phyloP scores from a whole-genome alignment of 2,329 filamentous ascomycete species.

The Drechslerella stenobrocha region DNA sequence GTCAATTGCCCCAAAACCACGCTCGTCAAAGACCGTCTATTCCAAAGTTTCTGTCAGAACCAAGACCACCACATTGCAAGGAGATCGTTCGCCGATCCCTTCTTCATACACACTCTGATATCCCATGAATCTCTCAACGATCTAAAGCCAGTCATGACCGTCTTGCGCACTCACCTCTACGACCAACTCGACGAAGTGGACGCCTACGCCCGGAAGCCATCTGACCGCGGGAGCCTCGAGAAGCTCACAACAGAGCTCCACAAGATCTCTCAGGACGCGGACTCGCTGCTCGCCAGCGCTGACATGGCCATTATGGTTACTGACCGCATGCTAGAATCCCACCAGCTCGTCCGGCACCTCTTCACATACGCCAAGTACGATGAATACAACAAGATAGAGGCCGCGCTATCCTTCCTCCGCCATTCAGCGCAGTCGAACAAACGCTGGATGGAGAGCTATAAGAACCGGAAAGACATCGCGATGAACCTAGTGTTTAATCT shows the following conservation, averaged over 20 bases:
- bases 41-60: constrained; percentile 16
- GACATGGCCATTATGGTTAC: constrained; percentile 24
- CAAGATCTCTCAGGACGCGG: constrained; percentile 17
- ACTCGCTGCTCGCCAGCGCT: constrained; percentile 19
- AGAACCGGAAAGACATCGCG: constrained; percentile 24
- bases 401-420: constrained; percentile 10
- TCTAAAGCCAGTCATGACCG: constrained; percentile 19
- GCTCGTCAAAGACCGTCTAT: constrained; percentile 16
- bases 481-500: constrained; percentile 21
- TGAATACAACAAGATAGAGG: constrained; percentile 18
- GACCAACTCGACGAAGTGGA: constrained; percentile 22
- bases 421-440: constrained; percentile 15
- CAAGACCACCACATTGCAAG: constrained; percentile 7
- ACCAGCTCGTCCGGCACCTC: constrained; percentile 8
- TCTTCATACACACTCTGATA: constrained; percentile 22
- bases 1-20: constrained; percentile 11
- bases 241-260: constrained; percentile 17
- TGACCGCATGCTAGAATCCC: constrained; percentile 24
- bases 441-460: constrained; percentile 18
- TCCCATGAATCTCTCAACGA: constrained; percentile 23
- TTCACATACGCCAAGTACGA: constrained; percentile 17
- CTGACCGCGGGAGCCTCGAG: constrained; percentile 12
- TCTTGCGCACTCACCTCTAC: constrained; percentile 13
- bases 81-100: constrained; percentile 8
- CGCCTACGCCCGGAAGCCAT: constrained; percentile 17